phyloP scores from a whole-genome alignment of 2,329 filamentous ascomycete species.

The Exophiala sp. region DNA sequence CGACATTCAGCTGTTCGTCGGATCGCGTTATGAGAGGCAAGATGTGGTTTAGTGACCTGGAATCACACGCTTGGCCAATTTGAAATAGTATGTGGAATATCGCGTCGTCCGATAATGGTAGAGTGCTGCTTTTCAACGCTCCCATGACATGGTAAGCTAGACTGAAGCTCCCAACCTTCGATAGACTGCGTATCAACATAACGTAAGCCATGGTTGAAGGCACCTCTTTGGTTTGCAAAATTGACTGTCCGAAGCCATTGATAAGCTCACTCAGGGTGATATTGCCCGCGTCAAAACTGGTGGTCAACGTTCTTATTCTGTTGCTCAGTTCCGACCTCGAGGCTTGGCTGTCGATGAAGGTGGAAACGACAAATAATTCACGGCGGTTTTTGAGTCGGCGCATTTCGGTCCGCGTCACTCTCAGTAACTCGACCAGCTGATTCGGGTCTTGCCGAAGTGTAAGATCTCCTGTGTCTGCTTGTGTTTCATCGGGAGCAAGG shows the following conservation, averaged over 20 bases:
- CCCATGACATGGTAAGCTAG: constrained; percentile 19
- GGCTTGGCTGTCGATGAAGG: constrained; percentile 13
- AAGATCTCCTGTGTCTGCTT: constrained; percentile 1
- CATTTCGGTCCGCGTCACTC: constrained; percentile 15
- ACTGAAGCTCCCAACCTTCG: constrained; percentile 11
- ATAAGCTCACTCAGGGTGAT: constrained; percentile 16
- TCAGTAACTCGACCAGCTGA: constrained; percentile 14
- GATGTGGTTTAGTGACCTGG: constrained; percentile 15
- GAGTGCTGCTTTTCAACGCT: constrained; percentile 20
- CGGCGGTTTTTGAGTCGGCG: constrained; percentile 5
- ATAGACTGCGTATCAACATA: constrained; percentile 17
- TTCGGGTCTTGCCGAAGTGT: constrained; percentile 12
- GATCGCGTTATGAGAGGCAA: constrained; percentile 14
- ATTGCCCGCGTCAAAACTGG: constrained; percentile 10
- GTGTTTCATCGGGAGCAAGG: constrained; percentile 7
- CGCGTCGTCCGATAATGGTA: constrained; percentile 18
- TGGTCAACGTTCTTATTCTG: constrained; percentile 14
- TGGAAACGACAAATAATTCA: constrained; percentile 10
- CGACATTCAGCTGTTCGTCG: constrained; percentile 12
- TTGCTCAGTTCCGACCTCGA: constrained; percentile 6
- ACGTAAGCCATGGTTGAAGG: constrained; percentile 17
- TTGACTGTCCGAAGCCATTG: constrained; percentile 19
- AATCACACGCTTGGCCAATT: constrained; percentile 17
- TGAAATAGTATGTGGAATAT: constrained; percentile 18
- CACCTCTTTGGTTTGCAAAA: constrained; percentile 15